These are phyloP conservation scores for Calocera viscosa DNA, from an alignment of 768 basidiomycete genomes.

Conservation along the genomic window DNA sequence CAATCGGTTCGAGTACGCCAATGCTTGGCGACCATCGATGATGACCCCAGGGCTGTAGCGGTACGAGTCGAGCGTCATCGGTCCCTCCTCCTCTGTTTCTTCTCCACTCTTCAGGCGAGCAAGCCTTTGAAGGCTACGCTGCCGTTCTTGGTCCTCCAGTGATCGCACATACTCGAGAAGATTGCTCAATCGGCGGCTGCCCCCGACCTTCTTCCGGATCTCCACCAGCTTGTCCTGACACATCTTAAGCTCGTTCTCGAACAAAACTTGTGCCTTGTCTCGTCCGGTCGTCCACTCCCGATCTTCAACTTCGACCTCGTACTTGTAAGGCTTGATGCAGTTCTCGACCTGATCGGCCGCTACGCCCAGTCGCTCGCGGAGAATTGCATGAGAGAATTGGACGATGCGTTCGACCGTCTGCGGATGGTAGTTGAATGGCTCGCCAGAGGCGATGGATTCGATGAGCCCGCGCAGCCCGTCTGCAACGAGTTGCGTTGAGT, in stretches of 20 bases:
- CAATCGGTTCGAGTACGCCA: conserved; percentile 72
- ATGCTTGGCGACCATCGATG: conserved; percentile 91
- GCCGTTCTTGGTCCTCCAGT: conserved; percentile 64
- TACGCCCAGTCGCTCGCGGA: conserved; percentile 82
- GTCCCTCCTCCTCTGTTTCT: conserved; percentile 29
- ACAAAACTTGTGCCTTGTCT: conserved; percentile 57
- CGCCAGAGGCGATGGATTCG: conserved; percentile 73
- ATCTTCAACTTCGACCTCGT: conserved; percentile 88
- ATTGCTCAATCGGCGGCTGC: conserved; percentile 59
- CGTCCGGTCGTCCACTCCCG: conserved; percentile 87
- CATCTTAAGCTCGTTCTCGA: conserved; percentile 71
- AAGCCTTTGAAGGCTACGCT: conserved; percentile 44
- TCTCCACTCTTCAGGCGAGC: conserved; percentile 28
- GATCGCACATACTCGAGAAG: conserved; percentile 70
- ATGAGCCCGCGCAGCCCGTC: conserved; percentile 84
- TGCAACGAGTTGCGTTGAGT: conserved; percentile 86
- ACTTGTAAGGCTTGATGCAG: conserved; percentile 98
- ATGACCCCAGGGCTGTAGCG: conserved; percentile 85
- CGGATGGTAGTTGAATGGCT: conserved; percentile 88
- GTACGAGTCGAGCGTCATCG: conserved; percentile 54
- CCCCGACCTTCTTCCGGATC: conserved; percentile 79
- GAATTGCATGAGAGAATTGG: conserved; percentile 83
- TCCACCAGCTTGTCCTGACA: conserved; percentile 80
- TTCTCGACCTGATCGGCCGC: conserved; percentile 99
- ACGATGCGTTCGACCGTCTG: conserved; percentile 77